Base-by-base conservation (phyloP, 805 yeast genomes). In the Wickerhamiella domercqiae region DNA sequence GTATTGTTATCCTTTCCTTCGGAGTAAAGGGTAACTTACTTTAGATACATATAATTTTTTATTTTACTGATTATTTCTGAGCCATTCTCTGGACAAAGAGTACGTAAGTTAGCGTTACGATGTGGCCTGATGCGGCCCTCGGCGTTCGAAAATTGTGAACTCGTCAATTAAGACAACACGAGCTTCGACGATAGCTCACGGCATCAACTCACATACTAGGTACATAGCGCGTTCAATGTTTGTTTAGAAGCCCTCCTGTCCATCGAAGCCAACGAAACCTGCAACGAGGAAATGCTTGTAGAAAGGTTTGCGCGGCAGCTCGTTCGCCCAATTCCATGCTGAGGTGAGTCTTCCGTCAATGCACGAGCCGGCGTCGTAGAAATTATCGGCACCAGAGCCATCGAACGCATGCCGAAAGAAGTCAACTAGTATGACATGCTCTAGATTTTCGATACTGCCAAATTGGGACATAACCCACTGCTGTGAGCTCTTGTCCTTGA, bases 311-410 rank as follows among this genome's bases (percentile, higher is more conserved):
- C 77, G 75, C 19, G 73, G 59, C 29, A 79, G 71, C 44, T 68
- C 67, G 51, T 78, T 79, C 39, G 84, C 78, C 67, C 81, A 80
- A 49, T 78, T 80, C 82, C 87, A 80, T 2, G 84, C 81, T 38
- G 79, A 71, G 0, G 90, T 79, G 34, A 79, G 60, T 37, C 86
- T 68, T 16, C 90, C 93, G 54, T 79, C 93, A 35, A 79, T 79
- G 57, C 93, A 79, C 2, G 81, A 73, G 2, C 93, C 93, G 21
- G 84, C 81, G 65, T 78, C 78, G 53, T 75, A 78, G 54, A 76
- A 79, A 54, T 79, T 79, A 51, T 78, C 83, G 7, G 86, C 84
- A 34, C 93, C 93, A 7, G 82, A 74, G 2, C 90, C 86, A 53
- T 78, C 83, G 54, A 77, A 70, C 1, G 74, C 76, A 45, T 67